Base-by-base conservation (phyloP, 345 rosid species). In the Dipteronia sinensis region DNA sequence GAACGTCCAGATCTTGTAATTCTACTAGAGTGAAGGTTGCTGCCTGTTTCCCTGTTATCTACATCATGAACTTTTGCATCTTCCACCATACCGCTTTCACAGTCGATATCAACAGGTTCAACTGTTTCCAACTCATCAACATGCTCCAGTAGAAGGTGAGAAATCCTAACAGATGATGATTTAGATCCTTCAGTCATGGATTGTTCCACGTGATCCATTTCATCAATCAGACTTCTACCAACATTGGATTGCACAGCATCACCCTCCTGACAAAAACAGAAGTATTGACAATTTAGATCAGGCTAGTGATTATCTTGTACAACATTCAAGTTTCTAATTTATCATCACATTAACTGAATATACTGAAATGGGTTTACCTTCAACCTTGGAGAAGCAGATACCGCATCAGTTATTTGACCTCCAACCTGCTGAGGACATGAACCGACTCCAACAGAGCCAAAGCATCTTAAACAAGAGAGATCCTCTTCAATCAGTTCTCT, bases 1-100 rank as follows among this genome's bases (percentile, higher is more conserved):
- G 82, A 81, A 77, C 80, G 75, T 82, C 81, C 82, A 65, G 89
- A 82, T 70, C 84, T 66, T 71, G 84, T 87, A 65, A 72, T 75
- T 77, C 81, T 80, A 46, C 71, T 80, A 77, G 16, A 59, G 61
- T 31, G 58, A 55, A 6, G 6, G 20, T 72, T 29, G 65, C 58
- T 29, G 65, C 58, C 69, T 69, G 76, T 80, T 59, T 40, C 82
- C 67, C 75, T 76, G 85, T 77, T 78, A 76, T 40, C 22, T 53
- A 51, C 12, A 47, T 42, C 78, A 27, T 75, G 67, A 62, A 72
- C 62, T 49, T 71, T 68, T 74, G 58, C 46, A 76, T 86, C 78
- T 77, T 65, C 71, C n/a, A 72, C 75, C 68, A 75, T 78, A 71
- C 63, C 44, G 49, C 84, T 86, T 76, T 65, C 85, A 81, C 55